Base-by-base conservation (phyloP, 192 early-diverging fungal genomes). In the Rhizophagus sp. region DNA sequence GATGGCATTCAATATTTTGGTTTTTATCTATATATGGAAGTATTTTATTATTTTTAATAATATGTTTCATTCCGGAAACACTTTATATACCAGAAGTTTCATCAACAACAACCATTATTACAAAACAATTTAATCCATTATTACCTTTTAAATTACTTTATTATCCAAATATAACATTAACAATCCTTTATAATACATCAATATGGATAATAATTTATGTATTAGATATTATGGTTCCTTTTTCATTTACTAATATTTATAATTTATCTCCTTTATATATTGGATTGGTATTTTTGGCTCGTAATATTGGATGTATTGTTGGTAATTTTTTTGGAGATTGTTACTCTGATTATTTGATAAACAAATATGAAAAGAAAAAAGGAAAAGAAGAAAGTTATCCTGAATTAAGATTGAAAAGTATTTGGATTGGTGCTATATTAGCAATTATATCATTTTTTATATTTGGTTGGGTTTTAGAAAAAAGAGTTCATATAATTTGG, bases 271-370 rank as follows among this genome's bases (percentile, higher is more conserved):
- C 67, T 22, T 69, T 39, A 8, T 12, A 19, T 30, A 69, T 39
- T 34, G 67, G 67, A 3, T 39, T 69, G 5, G 5, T 69, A 69
- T 69, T 87, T 80, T 80, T 87, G 61, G 75, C 82, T 19, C 77
- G 76, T 34, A 87, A 86, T 4, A 15, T 82, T 19, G 88, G 85
- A 10, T 81, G 82, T 6, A 71, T 84, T 9, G 4, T 82, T 22
- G 87, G 88, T 17, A 83, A 83, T 2, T 44, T 85, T 33, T 24
- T 84, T 4, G 80, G 68, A 30, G 87, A 85, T 3, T 44, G 75
- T 17, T 85, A 85, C 57, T 82, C 84, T 12, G 84, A 85, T 24
- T 81, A 81, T 41, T 76, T 85, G 64, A 80, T 85, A 67, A 17
- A 81, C 73, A 57, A 81, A 80, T 13, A 57, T 19, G 24, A 57